Base-by-base conservation (phyloP, 2,329 filamentous ascomycete genomes). In the Talaromyces albobiverticillius region DNA sequence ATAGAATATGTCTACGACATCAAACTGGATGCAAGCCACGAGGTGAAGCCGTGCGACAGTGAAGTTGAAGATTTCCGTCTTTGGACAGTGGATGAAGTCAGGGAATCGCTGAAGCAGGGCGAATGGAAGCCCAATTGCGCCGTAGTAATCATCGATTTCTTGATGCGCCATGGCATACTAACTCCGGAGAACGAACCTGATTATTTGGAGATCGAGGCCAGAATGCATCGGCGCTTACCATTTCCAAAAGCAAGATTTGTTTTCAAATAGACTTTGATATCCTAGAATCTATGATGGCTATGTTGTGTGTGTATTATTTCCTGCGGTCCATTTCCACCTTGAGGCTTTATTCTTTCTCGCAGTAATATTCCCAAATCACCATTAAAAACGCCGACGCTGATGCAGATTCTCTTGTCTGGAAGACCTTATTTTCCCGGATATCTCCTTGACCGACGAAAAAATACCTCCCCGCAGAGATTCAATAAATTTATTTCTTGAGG, bases 81-180 rank as follows among this genome's bases (percentile, higher is more conserved):
- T 55, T 86, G 84, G 81, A 85, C 81, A 1, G 79, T 96, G 38
- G 82, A 88, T n/a, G 82, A 95, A 71, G 83, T 95, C 42, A 82
- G 85, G 70, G 76, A 79, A 54, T 84, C 86, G 42, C 75, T 99
- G 65, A 80, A 79, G 14, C 76, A 77, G 50, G 90, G 89, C 13
- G 82, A 87, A 62, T 99, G 93, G 77, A 99, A 99, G 77, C 88
- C 92, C 2, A 97, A 97, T 70, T 96, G 92, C 71, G 87, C 89
- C 13, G 69, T 94, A 55, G 83, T 95, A 46, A 75, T 94, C 67
- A 73, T 96, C 43, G 91, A 97, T 70, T 99, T 97, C 75, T 89
- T 99, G 67, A 79, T 95, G 61, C 82, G 93, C 51, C 89, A 91
- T 71, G 88, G 89, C 0, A 83, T 96, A 58, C 67, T 96, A 66